Percentiles rank a stretch among this genome's conserved stretches.
Conservation (phyloP, 2,329 filamentous ascomycete species). For the Sclerotinia minor region DNA sequence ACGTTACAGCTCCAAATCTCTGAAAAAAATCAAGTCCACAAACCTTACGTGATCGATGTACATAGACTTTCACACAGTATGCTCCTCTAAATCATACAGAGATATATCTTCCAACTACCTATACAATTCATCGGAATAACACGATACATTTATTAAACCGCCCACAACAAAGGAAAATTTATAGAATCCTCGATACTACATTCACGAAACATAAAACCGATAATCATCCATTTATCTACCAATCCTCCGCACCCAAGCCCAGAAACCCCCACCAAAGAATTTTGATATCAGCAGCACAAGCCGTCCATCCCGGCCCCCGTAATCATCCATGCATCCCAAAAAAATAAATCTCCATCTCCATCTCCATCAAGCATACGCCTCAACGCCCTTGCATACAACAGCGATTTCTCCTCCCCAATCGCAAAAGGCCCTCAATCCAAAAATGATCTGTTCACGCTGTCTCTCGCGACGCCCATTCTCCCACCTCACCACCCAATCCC, state of each 20-base stretch:
- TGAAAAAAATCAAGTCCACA: neutral
- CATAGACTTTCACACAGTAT: neutral
- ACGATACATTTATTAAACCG: neutral
- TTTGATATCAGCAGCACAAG: constrained; percentile 35
- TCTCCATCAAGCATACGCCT: constrained; percentile 36
- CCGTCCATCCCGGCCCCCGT: constrained; percentile 30
- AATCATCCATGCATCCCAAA: constrained; percentile 32
- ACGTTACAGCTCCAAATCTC: neutral
- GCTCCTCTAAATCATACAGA: neutral
- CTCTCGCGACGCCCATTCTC: constrained; percentile 47
- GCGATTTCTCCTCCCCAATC: constrained; percentile 22
- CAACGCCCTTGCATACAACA: neutral
- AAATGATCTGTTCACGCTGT: constrained; percentile 48
- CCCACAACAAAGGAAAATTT: neutral
- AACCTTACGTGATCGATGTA: too few relatives aligned
- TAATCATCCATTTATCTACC: neutral
- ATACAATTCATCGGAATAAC: too few relatives aligned
- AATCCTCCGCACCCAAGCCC: neutral
- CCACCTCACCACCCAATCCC: constrained; percentile 21
- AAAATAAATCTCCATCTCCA: constrained; percentile 33
- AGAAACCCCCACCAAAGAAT: constrained; percentile 21
- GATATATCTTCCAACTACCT: neutral
- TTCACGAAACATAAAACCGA: neutral
- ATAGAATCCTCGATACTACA: neutral
- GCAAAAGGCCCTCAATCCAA: constrained; percentile 17